phyloP scores from a whole-genome alignment of 768 basidiomycete species.

The Russula dissimulans region DNA sequence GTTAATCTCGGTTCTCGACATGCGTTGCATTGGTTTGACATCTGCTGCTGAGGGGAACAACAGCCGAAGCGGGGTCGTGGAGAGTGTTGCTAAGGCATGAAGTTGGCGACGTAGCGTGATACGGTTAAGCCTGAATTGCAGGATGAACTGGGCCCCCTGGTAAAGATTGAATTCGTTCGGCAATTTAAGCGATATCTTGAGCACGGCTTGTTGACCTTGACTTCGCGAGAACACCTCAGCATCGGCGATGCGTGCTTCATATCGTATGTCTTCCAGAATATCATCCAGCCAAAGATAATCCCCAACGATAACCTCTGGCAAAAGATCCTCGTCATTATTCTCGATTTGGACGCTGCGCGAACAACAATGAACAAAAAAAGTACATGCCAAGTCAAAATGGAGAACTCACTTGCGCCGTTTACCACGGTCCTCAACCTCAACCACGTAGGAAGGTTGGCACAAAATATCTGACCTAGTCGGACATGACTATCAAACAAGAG shows the following conservation, averaged over 20 bases:
- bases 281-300: slow-evolving; percentile 14
- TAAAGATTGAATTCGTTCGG: slow-evolving; percentile 32
- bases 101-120: slow-evolving; percentile 50
- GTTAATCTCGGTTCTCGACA: slow-evolving; percentile 6
- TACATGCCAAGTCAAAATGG: neutral
- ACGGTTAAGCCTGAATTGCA: slow-evolving; percentile 48
- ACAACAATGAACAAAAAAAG: neutral
- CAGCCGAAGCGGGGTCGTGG: slow-evolving; percentile 34
- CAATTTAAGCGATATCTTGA: slow-evolving; percentile 44
- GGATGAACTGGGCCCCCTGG: slow-evolving; percentile 34
- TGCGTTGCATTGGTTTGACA: slow-evolving; percentile 18
- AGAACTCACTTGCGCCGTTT: neutral
- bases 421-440: neutral
- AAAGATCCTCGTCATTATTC: slow-evolving; percentile 3
- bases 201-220: slow-evolving; percentile 22
- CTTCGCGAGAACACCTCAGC: neutral
- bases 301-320: slow-evolving; percentile 5
- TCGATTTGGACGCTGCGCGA: slow-evolving; percentile 3
- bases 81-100: slow-evolving; percentile 41
- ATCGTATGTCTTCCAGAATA: slow-evolving; percentile 1
- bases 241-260: slow-evolving; percentile 6
- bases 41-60: slow-evolving; percentile 39
- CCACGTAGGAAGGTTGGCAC: neutral
- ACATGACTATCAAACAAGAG: slow-evolving; percentile 28
- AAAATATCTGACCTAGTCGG: neutral